These are phyloP conservation scores for Corchorus olitorius DNA, from an alignment of 345 rosid species.

Conservation along the genomic window DNA sequence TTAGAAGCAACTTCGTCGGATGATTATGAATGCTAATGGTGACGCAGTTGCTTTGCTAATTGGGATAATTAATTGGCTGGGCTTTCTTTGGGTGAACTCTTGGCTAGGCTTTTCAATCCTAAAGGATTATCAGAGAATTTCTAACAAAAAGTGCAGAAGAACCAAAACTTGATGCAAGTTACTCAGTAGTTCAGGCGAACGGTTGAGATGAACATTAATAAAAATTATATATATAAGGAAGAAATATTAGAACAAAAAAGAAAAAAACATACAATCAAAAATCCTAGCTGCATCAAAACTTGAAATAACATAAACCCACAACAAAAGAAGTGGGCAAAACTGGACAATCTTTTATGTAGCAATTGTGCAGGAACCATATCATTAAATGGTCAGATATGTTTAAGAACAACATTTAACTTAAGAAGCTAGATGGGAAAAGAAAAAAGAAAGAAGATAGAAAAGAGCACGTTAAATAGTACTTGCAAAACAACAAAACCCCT, in stretches of 20 bases:
- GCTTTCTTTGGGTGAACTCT: too few species aligned
- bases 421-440: constrained; percentile 22
- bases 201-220: background rate
- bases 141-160: too few species aligned
- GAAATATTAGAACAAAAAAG: background rate
- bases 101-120: too few species aligned
- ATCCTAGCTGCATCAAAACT: constrained; percentile 27
- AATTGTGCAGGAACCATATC: constrained; percentile 35
- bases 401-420: constrained; percentile 28
- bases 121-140: too few species aligned
- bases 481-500: constrained; percentile 35
- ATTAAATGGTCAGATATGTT: constrained; percentile 44
- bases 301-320: constrained; percentile 25
- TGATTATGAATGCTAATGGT: background rate
- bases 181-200: too few species aligned
- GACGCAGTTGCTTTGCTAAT: too few species aligned
- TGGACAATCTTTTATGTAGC: constrained; percentile 11
- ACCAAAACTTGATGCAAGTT: too few species aligned
- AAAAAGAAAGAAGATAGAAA: background rate
- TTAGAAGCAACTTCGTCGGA: too few species aligned
- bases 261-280: background rate
- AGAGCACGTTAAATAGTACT: constrained; percentile 28
- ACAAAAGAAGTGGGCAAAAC: constrained; percentile 4
- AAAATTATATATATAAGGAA: background rate
- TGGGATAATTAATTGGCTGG: too few species aligned